Evolutionary conservation across 441 rosid species (phyloP).

Genomic region (Adansonia grandidieri): DNA sequence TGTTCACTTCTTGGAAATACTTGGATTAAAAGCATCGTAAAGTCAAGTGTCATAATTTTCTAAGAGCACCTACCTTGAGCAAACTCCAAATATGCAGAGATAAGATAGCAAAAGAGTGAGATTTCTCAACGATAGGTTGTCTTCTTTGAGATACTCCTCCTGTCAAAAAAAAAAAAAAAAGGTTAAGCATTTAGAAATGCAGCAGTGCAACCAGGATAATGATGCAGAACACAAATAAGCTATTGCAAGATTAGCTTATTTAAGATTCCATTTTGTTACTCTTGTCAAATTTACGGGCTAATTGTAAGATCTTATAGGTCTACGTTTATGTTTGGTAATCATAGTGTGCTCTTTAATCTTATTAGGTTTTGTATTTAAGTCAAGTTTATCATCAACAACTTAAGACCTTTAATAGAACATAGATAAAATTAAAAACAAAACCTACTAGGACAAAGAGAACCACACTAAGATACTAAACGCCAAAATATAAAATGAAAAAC

Average conservation of each 20-base stretch:
- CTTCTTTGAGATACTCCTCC: constrained; percentile 80
- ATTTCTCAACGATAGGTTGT: constrained; percentile 76
- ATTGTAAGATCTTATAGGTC: background rate
- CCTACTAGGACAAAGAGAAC: constrained; percentile 4
- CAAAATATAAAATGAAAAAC: background rate
- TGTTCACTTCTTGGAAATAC: constrained; percentile 4
- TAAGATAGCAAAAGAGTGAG: constrained; percentile 76
- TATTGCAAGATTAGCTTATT: background rate
- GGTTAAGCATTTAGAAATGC: background rate
- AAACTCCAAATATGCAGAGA: constrained; percentile 79
- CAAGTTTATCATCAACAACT: background rate
- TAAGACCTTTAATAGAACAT: background rate
- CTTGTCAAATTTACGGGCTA: background rate
- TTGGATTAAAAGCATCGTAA: constrained; percentile 1
- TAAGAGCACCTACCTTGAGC: constrained; percentile 62
- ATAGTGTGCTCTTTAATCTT: background rate
- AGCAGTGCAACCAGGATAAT: background rate
- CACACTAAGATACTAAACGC: background rate
- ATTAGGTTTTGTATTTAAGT: background rate
- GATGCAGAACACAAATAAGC: background rate
- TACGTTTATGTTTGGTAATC: background rate
- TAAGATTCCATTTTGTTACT: background rate
- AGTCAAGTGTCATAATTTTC: background rate
- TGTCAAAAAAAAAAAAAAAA: constrained; percentile 34
- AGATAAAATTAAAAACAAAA: background rate